Evolutionary conservation across 1,139 yeast genomes (phyloP), one percentile per base, ranked within the genome.

Genomic region (Yueomyces sp.): DNA sequence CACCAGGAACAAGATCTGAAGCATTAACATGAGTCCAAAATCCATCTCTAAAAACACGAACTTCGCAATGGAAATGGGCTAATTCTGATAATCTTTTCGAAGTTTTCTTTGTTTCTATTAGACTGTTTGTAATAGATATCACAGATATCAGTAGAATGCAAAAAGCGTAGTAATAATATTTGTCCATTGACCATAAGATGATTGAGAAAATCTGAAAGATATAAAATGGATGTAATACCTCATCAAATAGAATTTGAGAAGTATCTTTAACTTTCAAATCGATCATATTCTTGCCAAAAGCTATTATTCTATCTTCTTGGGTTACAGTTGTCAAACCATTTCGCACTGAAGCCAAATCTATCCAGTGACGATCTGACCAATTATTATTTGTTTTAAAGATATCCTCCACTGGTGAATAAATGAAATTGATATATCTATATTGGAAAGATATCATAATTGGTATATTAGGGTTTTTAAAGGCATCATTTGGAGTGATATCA

Each of bases 1-100:
- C 99, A 40, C 99, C 99, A 0, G 98, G 97, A 1, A 91, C 96
- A 41, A 91, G 69, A 41, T 86, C 93, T n/a, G 72, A 69, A 1
- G 95, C 83, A 37, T 74, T 72, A 1, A 83, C 69, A 49, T 82
- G 89, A 43, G 80, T 82, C 98, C 98, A 91, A 60, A 85, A 91
- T 7, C 83, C 95, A 57, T 84, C 87, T 59, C 98, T 76, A 74
- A 93, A 78, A 1, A 85, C 96, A 56, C 97, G 75, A 1, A 89
- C 84, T 42, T 81, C 89, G 56, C 95, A 83, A 11, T 70, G 73
- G 54, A 81, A 81, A 44, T 69, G 69, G 0, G 96, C 83, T 48
- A 91, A 75, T 40, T 79, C 80, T 42, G 83, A 75, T 52, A 93
- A 69, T 48, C 95, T 70, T 40, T 66, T 65, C 63, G 87, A 73